Base-by-base conservation (phyloP, 2,329 filamentous ascomycete genomes). In the Arthrobotrys megalospora region DNA sequence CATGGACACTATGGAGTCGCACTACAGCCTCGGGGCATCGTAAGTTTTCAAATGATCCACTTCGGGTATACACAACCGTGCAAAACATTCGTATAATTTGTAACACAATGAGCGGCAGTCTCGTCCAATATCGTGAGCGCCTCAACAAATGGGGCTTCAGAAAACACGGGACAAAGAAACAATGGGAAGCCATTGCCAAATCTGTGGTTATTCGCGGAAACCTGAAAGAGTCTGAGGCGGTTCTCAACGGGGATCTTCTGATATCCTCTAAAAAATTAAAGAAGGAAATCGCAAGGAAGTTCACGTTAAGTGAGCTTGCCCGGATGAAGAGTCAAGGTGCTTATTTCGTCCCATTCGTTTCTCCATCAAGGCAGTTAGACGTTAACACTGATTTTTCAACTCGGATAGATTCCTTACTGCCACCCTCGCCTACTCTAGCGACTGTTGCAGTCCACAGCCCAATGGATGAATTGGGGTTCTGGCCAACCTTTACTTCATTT, bases 101-200 rank as follows among this genome's bases (percentile, higher is more conserved):
- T 6, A 3, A 21, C 19, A n/a, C 5, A n/a, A 24, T 4, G 3
- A n/a, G 1, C 24, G 16, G 11, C 34, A 73, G 69, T 14, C 12
- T 67, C n/a, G 8, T 62, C 8, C 69, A 73, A 73, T 73, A 73
- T 12, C 60, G 69, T 7, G 69, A 73, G 8, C 60, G 69, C n/a
- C 43, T 73, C 16, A 73, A 67, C n/a, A 66, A 73, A 50, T 66
- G 69, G 69, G 69, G 60, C 1, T 73, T 73, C 41, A 65, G 41
- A 45, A 73, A 73, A 21, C 47, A 50, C 1, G 60, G 60, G 11
- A 73, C 47, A n/a, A 58, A 48, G 34, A 8, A 48, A 6, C 43
- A 73, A 19, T 73, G 69, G 69, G 41, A 65, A n/a, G 28, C 16
- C 2, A 73, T 73, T 41, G 69, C 69, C 11, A 47, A 66, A 48